phyloP scores from a whole-genome alignment of 2,329 filamentous ascomycete species.

The Exophiala xenobiotica region DNA sequence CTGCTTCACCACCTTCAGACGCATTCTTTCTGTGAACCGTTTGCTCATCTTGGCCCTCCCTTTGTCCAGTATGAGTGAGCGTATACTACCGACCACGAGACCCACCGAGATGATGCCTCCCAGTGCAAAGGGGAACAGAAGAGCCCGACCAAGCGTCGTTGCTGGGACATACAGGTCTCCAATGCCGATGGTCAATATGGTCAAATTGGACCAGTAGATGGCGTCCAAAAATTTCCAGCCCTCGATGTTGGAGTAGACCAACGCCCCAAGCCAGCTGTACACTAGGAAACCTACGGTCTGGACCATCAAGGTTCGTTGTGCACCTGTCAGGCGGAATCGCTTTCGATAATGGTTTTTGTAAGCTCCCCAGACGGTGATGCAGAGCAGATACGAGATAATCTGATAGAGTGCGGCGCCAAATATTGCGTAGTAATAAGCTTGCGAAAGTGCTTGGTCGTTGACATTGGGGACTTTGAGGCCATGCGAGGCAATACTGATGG shows the following conservation, averaged over 20 bases:
- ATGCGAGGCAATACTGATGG: conserved; percentile 46
- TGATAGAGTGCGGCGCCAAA: conserved; percentile 58
- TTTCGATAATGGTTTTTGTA: conserved; percentile 52
- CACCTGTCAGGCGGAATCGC: conserved; percentile 54
- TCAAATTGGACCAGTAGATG: conserved; percentile 57
- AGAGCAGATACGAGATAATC: conserved; percentile 53
- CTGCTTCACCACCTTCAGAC: neutral
- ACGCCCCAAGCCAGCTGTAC: conserved; percentile 40
- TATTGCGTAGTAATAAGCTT: conserved; percentile 60
- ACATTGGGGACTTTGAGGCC: conserved; percentile 40
- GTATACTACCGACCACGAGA: conserved; percentile 54
- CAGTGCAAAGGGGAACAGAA: conserved; percentile 55
- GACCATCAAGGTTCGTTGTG: conserved; percentile 53
- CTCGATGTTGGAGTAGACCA: conserved; percentile 44
- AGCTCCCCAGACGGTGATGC: conserved; percentile 56
- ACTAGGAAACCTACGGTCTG: conserved; percentile 42
- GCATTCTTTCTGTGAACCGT: neutral
- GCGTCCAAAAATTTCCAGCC: conserved; percentile 53
- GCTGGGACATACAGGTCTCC: conserved; percentile 53
- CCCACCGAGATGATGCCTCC: conserved; percentile 56
- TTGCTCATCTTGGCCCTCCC: neutral
- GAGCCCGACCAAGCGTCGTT: conserved; percentile 49
- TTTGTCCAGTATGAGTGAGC: conserved; percentile 35
- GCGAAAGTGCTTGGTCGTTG: conserved; percentile 49
- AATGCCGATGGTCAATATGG: conserved; percentile 55